These are phyloP conservation scores for Populus nigra DNA, from an alignment of 345 rosid species.

Conservation along the genomic window DNA sequence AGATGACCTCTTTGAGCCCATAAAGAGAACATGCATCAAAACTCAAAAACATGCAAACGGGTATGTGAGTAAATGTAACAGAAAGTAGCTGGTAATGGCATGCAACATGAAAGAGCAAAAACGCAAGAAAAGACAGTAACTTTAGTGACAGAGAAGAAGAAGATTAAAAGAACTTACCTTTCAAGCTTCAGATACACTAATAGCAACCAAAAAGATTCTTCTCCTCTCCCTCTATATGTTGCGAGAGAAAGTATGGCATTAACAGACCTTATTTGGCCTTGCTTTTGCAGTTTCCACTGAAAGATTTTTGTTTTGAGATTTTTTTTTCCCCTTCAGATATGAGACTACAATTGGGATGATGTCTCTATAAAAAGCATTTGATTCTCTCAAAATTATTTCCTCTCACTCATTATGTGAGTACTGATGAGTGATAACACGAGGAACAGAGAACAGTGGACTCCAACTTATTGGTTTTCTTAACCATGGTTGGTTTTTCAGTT, in stretches of 20 bases:
- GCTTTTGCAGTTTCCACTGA: conserved; percentile 12
- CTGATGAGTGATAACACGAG: conserved; percentile 9
- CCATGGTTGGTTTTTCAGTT: conserved; percentile 18
- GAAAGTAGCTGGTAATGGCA: conserved; percentile 10
- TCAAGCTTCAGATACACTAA: conserved; percentile 4
- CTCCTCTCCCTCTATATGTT: not conserved
- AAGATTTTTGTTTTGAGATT: not conserved
- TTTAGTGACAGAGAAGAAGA: conserved; percentile 16
- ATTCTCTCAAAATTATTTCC: conserved; percentile 19
- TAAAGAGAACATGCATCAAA: not conserved
- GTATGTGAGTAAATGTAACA: not conserved
- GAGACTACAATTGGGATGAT: conserved; percentile 21
- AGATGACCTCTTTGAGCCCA: not conserved
- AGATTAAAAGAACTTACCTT: conserved; percentile 18
- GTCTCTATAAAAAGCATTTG: conserved; percentile 38
- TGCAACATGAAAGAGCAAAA: conserved; percentile 11
- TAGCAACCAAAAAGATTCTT: conserved; percentile 7
- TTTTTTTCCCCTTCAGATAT: not conserved
- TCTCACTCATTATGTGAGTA: not conserved
- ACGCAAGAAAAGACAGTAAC: not conserved
- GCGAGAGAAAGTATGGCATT: not conserved
- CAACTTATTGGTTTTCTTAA: conserved; percentile 10
- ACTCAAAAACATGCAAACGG: conserved; percentile 1
- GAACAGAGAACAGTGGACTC: conserved; percentile 16
- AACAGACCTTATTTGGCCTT: conserved; percentile 13